Percentiles rank a stretch among this genome's conserved stretches.
Conservation (phyloP, 345 rosid species). For the Rubroshorea leprosula region DNA sequence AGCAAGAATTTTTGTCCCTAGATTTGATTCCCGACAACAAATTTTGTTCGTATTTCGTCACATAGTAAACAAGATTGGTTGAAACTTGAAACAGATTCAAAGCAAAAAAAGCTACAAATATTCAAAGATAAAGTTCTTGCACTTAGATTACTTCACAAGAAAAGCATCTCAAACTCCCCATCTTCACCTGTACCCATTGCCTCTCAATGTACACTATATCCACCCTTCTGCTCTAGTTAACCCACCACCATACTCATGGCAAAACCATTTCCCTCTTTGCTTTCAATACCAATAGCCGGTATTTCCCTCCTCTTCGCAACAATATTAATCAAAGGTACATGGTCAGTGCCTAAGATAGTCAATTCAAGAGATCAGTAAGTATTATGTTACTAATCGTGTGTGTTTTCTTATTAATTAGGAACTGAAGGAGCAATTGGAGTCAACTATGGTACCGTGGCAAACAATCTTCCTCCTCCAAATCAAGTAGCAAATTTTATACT, state of each 20-base stretch:
- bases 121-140: constrained; percentile 11
- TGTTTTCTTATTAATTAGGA: constrained; percentile 21
- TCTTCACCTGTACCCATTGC: constrained; percentile 3
- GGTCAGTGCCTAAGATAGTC: neutral
- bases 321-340: constrained; percentile 21
- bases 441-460: constrained; percentile 76
- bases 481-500: constrained; percentile 65
- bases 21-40: no score
- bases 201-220: neutral
- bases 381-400: no score
- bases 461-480: constrained; percentile 74
- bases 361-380: neutral
- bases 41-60: no score
- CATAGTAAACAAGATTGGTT: neutral
- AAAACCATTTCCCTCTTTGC: neutral
- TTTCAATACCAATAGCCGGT: constrained; percentile 5
- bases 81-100: constrained; percentile 11
- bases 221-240: constrained; percentile 2
- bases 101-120: constrained; percentile 1
- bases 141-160: constrained; percentile 26
- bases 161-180: constrained; percentile 42
- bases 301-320: constrained; percentile 16
- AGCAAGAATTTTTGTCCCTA: no score
- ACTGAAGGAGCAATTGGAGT: constrained; percentile 51
- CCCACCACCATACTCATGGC: constrained; percentile 8